Base-by-base conservation (phyloP, 2,329 filamentous ascomycete genomes). In the Botrytis medusae region DNA sequence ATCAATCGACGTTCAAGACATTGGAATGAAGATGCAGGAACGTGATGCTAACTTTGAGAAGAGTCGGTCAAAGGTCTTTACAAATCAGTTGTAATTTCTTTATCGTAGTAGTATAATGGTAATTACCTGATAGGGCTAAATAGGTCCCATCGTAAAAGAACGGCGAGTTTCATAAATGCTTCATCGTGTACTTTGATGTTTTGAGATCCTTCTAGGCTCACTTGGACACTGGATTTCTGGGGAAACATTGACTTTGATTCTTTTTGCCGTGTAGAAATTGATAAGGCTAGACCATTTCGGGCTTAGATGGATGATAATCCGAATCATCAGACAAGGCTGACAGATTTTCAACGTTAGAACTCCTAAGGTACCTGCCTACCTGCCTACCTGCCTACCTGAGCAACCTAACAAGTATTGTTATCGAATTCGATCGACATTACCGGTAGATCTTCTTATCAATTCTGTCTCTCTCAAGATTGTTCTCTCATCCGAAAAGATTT, bases 121-220 rank as follows among this genome's bases (percentile, higher is more conserved):
- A 16, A 25, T 14, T 64, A 46, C 2, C 18, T 14, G 18, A 22
- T 10, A 25, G 22, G n/a, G 40, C 8, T 32, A 44, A n/a, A 22
- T 22, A 32, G 40, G n/a, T 18, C 51, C n/a, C 16, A 57, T 57
- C 51, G 12, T 62, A 42, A 40, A 62, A 62, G n/a, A 16, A 37
- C 42, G 34, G 25, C 22, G 46, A 68, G 64, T 68, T 68, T 68
- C 64, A 68, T 54, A 54, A 29, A 54, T 68, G 64, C 64, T 68
- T 68, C 64, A 68, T 68, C 46, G 34, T 54, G 34, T 9, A 54
- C 62, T 46, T 46, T 34, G 42, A 18, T 46, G 62, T 64, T 64
- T 64, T 12, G 62, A 64, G 62, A 64, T 69, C 34, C 37, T 70
- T 44, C 51, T 61, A 61, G 63, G 32, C 44, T 51, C 8, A 51